These are phyloP conservation scores for Zoysia pacifica DNA, from an alignment of 176 grass and related monocot genomes.

Conservation along the genomic window DNA sequence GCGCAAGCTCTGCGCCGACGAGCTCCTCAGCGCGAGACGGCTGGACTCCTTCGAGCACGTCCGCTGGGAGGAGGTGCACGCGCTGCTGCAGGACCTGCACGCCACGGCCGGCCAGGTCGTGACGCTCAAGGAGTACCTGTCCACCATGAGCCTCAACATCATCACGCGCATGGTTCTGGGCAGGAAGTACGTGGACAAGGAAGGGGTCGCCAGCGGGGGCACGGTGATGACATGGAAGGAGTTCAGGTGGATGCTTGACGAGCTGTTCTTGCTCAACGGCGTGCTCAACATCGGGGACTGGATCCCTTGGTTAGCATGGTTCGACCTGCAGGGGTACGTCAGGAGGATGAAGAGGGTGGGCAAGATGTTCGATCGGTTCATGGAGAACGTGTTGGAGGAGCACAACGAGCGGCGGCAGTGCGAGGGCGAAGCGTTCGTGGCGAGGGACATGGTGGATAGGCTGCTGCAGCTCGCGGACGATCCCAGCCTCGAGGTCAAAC, in stretches of 20 bases:
- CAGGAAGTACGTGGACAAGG: constrained; percentile 45
- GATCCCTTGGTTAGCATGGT: constrained; percentile 51
- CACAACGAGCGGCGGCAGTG: constrained; percentile 45
- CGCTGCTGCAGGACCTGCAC: constrained; percentile 40
- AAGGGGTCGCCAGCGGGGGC: not conserved
- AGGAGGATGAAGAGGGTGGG: constrained; percentile 58
- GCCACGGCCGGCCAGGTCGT: constrained; percentile 12
- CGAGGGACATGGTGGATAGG: constrained; percentile 63
- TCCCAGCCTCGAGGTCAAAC: constrained; percentile 54
- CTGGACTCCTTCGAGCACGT: constrained; percentile 50
- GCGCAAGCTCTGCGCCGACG: constrained; percentile 49
- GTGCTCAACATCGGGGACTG: constrained; percentile 66
- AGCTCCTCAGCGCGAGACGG: constrained; percentile 52
- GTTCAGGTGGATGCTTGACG: constrained; percentile 60
- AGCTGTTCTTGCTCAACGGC: constrained; percentile 67
- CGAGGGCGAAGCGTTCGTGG: constrained; percentile 49
- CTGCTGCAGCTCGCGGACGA: constrained; percentile 55
- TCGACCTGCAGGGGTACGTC: constrained; percentile 66
- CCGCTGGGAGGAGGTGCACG: constrained; percentile 37
- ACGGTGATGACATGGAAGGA: constrained; percentile 41
- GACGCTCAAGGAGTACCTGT: constrained; percentile 47
- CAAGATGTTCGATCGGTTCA: constrained; percentile 53
- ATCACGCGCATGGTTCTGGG: constrained; percentile 67
- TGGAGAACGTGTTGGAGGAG: constrained; percentile 64
- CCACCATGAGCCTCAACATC: constrained; percentile 48